These are phyloP conservation scores for Kwoniella mangroviensis DNA, from an alignment of 768 basidiomycete species.

Conservation along the genomic window DNA sequence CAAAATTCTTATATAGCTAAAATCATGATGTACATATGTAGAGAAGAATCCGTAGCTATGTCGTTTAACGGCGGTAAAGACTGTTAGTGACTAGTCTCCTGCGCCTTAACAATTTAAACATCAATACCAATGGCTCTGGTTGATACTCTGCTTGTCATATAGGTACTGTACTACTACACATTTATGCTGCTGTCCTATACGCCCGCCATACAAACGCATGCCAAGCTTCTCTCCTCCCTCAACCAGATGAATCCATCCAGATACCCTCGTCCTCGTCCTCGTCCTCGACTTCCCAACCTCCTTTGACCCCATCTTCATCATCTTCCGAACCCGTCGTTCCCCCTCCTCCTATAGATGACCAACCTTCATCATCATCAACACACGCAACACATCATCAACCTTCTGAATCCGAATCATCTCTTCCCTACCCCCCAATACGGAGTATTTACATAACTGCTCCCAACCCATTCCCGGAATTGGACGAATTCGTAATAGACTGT, in stretches of 20 bases:
- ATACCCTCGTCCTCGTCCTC: constrained; percentile 3
- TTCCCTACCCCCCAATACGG: constrained; percentile 52
- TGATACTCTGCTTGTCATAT: background rate
- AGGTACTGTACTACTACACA: constrained; percentile 95
- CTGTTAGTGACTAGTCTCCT: constrained; percentile 63
- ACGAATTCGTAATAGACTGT: constrained; percentile 75
- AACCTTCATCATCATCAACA: constrained; percentile 2
- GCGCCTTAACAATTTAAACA: background rate
- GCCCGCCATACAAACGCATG: constrained; percentile 31
- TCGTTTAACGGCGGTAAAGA: constrained; percentile 99
- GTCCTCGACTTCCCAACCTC: background rate
- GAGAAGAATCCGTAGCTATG: constrained; percentile 74
- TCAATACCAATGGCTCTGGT: background rate
- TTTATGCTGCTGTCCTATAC: constrained; percentile 74
- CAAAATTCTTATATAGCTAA: background rate
- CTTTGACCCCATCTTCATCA: constrained; percentile 13
- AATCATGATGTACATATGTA: background rate
- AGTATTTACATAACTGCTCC: constrained; percentile 86
- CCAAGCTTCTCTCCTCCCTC: background rate
- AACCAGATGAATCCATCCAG: constrained; percentile 50
- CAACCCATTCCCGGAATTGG: constrained; percentile 82
- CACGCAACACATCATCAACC: constrained; percentile 54
- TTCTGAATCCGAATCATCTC: background rate
- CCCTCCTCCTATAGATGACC: constrained; percentile 46
- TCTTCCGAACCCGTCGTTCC: constrained; percentile 6